A percentile compares a stretch with the other conserved stretches of the same genome.
Conservation (phyloP, 1,284 basidiomycete genomes). For the Schizophyllum amplum region DNA sequence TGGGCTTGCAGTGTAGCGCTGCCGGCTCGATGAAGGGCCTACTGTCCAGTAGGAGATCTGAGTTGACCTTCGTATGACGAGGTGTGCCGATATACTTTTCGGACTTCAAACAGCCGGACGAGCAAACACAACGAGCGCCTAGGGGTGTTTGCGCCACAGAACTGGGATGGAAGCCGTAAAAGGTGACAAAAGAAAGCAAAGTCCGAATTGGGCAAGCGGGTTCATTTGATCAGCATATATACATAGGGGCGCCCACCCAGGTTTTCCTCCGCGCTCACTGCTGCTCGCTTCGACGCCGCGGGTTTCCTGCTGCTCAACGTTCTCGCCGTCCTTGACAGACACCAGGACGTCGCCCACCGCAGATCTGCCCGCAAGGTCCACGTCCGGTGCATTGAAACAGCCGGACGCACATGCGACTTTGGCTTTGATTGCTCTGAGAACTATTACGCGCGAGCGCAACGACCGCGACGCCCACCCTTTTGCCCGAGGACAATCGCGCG, state of each 20-base stretch:
- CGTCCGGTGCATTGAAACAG: not conserved
- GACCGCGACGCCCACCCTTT: slow-evolving; percentile 39
- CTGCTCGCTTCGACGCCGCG: not conserved
- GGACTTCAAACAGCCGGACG: not conserved
- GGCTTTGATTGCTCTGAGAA: not conserved
- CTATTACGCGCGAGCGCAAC: not conserved
- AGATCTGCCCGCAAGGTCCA: not conserved
- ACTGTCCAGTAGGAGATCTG: no score
- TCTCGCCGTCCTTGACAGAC: not conserved
- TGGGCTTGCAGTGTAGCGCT: no score
- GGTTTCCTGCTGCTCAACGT: not conserved
- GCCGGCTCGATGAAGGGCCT: no score
- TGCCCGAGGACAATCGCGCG: slow-evolving; percentile 63
- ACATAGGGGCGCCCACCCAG: not conserved
- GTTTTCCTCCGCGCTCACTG: not conserved
- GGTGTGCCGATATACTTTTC: not conserved
- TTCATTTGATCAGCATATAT: not conserved
- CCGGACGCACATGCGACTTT: not conserved
- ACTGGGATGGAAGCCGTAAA: not conserved
- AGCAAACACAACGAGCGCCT: not conserved
- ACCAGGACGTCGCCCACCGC: not conserved
- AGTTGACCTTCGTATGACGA: no score
- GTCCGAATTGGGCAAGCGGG: not conserved
- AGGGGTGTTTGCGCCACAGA: not conserved
- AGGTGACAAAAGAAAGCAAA: not conserved